phyloP scores from a whole-genome alignment of 1,284 basidiomycete species.

The Gymnopus androsaceus region DNA sequence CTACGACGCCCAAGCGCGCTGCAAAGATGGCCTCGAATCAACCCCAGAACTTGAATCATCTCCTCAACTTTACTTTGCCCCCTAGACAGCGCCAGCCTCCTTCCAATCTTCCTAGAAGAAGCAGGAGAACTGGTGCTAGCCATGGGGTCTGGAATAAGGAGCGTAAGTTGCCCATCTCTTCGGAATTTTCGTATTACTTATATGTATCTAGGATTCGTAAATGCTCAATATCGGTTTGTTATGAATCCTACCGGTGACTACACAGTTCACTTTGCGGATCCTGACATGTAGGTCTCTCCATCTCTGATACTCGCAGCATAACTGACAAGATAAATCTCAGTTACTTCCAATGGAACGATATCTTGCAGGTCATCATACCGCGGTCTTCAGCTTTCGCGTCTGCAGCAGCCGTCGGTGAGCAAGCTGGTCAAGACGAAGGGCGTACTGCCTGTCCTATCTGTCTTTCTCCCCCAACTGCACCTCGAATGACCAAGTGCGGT shows the following conservation, averaged over 20 bases:
- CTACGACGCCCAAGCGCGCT: slow-evolving; percentile 52
- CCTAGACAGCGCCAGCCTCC: slow-evolving; percentile 67
- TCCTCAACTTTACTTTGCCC: slow-evolving; percentile 84
- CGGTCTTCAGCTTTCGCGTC: slow-evolving; percentile 67
- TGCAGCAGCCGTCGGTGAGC: slow-evolving; percentile 45
- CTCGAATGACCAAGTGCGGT: slow-evolving; percentile 96
- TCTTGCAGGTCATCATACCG: slow-evolving; percentile 92
- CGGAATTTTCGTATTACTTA: background rate
- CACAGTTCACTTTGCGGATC: slow-evolving; percentile 93
- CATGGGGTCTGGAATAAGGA: slow-evolving; percentile 84
- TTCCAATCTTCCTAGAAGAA: slow-evolving; percentile 67
- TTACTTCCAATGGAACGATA: slow-evolving; percentile 95
- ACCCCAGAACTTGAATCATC: slow-evolving; percentile 70
- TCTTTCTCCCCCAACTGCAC: slow-evolving; percentile 86
- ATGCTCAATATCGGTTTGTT: slow-evolving; percentile 92
- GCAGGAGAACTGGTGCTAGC: slow-evolving; percentile 61
- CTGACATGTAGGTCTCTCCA: slow-evolving; percentile 74
- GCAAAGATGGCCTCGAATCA: slow-evolving; percentile 68
- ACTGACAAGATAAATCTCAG: slow-evolving; percentile 41
- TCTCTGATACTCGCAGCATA: slow-evolving; percentile 20
- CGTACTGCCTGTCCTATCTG: slow-evolving; percentile 92
- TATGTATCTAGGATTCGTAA: slow-evolving; percentile 72
- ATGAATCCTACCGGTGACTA: slow-evolving; percentile 92
- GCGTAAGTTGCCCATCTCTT: slow-evolving; percentile 54
- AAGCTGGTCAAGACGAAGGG: slow-evolving; percentile 50